phyloP scores from a whole-genome alignment of 2,329 filamentous ascomycete species.

The Colletotrichum sp. region DNA sequence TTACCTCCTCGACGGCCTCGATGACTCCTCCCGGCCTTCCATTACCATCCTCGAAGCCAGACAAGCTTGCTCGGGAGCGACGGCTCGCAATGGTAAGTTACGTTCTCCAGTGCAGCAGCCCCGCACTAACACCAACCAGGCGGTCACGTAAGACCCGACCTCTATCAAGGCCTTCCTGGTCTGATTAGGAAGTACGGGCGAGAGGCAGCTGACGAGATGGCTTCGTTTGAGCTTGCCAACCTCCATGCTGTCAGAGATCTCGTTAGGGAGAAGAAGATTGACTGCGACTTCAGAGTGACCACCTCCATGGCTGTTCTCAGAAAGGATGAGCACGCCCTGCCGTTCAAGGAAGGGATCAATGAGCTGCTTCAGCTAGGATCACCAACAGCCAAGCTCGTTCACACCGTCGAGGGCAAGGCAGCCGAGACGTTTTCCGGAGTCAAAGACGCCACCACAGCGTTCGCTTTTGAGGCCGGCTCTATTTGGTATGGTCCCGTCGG shows the following conservation, averaged over 20 bases:
- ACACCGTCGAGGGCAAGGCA: constrained; percentile 16
- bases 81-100: constrained; percentile 11
- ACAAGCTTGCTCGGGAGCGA: constrained; percentile 17
- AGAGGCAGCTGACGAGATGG: constrained; percentile 27
- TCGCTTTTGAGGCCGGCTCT: constrained; percentile 33
- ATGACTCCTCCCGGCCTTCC: background rate
- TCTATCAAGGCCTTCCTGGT: constrained; percentile 1
- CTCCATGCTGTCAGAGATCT: constrained; percentile 17
- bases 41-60: constrained; percentile 21
- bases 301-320: constrained; percentile 10
- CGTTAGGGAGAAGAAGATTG: constrained; percentile 2
- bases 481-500: constrained; percentile 38
- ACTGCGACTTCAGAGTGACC: constrained; percentile 18
- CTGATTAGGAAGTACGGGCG: constrained; percentile 20
- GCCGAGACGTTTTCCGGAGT: constrained; percentile 39
- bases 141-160: constrained; percentile 17
- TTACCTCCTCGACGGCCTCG: background rate
- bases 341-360: constrained; percentile 26
- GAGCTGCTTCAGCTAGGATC: background rate
- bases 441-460: constrained; percentile 37
- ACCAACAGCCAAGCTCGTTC: constrained; percentile 9
- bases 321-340: background rate
- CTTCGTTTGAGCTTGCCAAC: constrained; percentile 22
- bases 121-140: background rate
- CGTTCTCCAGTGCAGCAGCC: too few species aligned